Base-by-base conservation (phyloP, 2,329 filamentous ascomycete genomes). In the Cyphellophora europaea region DNA sequence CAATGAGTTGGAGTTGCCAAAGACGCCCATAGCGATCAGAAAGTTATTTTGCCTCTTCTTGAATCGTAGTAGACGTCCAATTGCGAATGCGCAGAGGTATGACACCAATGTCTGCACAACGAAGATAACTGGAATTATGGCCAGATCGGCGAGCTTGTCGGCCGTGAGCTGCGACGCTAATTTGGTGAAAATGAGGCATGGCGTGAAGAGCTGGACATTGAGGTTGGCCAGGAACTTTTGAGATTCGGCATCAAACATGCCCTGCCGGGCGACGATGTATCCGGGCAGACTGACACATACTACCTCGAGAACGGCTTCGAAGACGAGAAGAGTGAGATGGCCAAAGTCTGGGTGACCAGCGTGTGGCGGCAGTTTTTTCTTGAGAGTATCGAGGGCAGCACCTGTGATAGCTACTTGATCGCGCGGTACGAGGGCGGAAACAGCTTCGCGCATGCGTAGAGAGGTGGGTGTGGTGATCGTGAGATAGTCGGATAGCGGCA, bases 151-250 rank as follows among this genome's bases (percentile, higher is more conserved):
- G 33, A 98, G 73, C 61, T 94, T 95, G 42, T 91, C 82, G 36
- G 87, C 83, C 30, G 83, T 94, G 39, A 98, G 72, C 61, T 98
- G 89, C 2, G 87, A 93, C 5, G 88, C 91, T 25, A 98, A 74
- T 61, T 98, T 98, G 11, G 85, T 94, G 61, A 96, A 98, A 59
- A 98, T 93, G 45, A 98, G 77, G 58, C 91, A 96, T 46, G 91
- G 91, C 18, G 91, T 98, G 61, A 98, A 98, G 27, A 98, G 71
- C 65, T 83, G 84, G 40, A 95, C 87, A 58, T 98, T 98, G 49
- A 98, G 70, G 55, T 98, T 95, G 35, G 91, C 89, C 33, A 95
- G 71, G 54, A 98, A 93, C 61, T 95, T 96, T 59, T 98, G 91
- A 57, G 88, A 84, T 33, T 94, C 87, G 44, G 85, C 86, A 61